Conservation (phyloP, 2,329 filamentous ascomycete genomes). For the Daldinia eschscholtzii region DNA sequence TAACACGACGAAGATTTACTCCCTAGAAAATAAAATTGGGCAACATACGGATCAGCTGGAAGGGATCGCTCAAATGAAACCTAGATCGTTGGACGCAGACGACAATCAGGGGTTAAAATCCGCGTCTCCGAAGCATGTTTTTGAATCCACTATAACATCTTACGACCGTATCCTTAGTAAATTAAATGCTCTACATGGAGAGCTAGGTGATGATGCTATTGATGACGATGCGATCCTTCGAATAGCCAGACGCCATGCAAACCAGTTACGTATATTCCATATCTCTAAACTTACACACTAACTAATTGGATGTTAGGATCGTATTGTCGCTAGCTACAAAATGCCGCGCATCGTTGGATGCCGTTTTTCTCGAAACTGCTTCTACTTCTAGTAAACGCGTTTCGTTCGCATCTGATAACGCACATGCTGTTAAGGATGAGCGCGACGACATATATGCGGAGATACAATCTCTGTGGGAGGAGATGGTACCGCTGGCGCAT, state of each 20-base stretch:
- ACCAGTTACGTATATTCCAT: constrained; percentile 43
- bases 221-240: constrained; percentile 39
- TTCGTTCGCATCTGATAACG: constrained; percentile 9
- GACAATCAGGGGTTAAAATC: constrained; percentile 8
- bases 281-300: background rate
- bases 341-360: constrained; percentile 44
- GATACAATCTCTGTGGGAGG: constrained; percentile 53
- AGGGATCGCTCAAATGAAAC: constrained; percentile 3
- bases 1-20: constrained; percentile 31
- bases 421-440: constrained; percentile 41
- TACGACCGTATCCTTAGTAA: constrained; percentile 47
- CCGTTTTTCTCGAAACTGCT: constrained; percentile 40
- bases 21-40: constrained; percentile 22
- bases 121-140: constrained; percentile 16
- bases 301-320: constrained; percentile 38
- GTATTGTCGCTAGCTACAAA: constrained; percentile 44
- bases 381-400: constrained; percentile 26
- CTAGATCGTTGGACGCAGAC: background rate
- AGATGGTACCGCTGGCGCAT: constrained; percentile 53
- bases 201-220: constrained; percentile 38
- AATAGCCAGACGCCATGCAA: constrained; percentile 47
- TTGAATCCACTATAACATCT: constrained; percentile 30
- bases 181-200: constrained; percentile 44
- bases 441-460: constrained; percentile 47
- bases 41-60: constrained; percentile 15